These are phyloP conservation scores for Gastrolobium villosum DNA, from an alignment of 306 rosid species.

Conservation along the genomic window DNA sequence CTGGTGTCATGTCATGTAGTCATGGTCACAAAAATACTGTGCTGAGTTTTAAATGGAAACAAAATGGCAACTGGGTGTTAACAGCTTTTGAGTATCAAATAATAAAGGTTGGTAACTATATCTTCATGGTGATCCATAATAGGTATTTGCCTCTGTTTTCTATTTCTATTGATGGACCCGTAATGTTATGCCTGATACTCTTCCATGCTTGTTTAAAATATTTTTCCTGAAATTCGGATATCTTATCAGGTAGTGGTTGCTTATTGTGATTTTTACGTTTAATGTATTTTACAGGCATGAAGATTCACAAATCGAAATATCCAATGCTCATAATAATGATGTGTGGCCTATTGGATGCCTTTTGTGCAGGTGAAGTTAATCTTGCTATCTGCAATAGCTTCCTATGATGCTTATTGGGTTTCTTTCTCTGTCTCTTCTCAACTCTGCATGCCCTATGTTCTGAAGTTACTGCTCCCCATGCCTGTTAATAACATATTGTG, in stretches of 20 bases:
- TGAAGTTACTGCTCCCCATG: constrained; percentile 20
- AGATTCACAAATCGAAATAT: constrained; percentile 91
- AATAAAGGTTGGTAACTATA: no score
- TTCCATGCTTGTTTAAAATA: not conserved
- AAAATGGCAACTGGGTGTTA: no score
- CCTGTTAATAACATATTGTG: constrained; percentile 1
- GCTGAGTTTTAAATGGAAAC: no score
- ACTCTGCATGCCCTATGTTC: constrained; percentile 13
- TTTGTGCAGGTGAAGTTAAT: constrained; percentile 85
- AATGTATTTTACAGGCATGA: constrained; percentile 79
- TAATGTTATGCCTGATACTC: no score
- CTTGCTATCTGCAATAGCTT: constrained; percentile 22
- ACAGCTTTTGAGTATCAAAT: no score
- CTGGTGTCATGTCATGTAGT: no score
- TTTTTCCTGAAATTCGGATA: constrained; percentile 29
- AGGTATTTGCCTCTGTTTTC: no score
- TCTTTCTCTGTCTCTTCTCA: constrained; percentile 24
- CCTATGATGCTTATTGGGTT: constrained; percentile 28
- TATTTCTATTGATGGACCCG: no score
- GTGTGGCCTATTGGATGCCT: constrained; percentile 99
- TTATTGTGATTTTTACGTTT: constrained; percentile 43
- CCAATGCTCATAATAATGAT: constrained; percentile 87
- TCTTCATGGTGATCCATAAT: no score
- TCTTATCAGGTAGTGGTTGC: constrained; percentile 27
- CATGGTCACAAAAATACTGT: no score